phyloP scores from a whole-genome alignment of 306 rosid species.

The Cajanus cajan region DNA sequence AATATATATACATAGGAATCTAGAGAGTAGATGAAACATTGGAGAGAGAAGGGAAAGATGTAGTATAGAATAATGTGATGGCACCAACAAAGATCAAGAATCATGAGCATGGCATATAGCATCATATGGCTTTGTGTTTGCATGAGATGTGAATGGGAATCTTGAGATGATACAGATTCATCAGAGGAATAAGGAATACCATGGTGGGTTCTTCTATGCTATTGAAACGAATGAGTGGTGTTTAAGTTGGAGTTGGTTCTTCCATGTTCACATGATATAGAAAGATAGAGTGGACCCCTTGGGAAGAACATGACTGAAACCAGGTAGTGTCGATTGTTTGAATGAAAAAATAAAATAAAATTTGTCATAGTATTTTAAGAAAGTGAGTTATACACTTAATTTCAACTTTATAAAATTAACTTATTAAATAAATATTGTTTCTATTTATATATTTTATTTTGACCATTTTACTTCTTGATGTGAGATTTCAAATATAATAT shows the following conservation, averaged over 20 bases:
- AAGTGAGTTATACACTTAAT: too few relatives aligned
- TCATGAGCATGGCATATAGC: neutral
- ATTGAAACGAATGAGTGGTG: neutral
- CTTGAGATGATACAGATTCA: neutral
- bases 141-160: neutral
- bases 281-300: conserved; percentile 3
- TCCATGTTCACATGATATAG: conserved; percentile 7
- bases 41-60: neutral
- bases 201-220: neutral
- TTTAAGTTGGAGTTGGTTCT: neutral
- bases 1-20: neutral
- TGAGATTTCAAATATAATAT: too few relatives aligned
- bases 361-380: neutral
- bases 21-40: neutral
- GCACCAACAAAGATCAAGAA: conserved; percentile 3
- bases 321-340: neutral
- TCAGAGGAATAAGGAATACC: neutral
- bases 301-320: neutral
- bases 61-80: neutral
- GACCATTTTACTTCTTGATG: too few relatives aligned
- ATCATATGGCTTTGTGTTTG: neutral
- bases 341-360: neutral
- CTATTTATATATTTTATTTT: too few relatives aligned
- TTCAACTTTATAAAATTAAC: too few relatives aligned
- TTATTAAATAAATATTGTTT: too few relatives aligned